These are phyloP conservation scores for Triangularia verruculosa DNA, from an alignment of 2,329 filamentous ascomycete species.

Conservation along the genomic window DNA sequence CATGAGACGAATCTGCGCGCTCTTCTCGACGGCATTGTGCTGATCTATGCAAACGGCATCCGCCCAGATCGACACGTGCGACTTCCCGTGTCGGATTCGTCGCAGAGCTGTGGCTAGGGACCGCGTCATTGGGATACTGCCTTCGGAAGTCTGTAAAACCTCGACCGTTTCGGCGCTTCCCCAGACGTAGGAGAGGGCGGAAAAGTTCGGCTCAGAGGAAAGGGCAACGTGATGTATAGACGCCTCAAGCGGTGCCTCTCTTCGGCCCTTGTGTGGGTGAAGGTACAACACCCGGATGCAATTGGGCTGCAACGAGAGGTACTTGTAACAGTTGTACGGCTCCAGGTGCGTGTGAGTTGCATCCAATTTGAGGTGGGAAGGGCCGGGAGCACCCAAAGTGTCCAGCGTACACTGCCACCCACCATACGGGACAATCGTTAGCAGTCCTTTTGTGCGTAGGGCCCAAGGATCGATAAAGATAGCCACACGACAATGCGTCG, in stretches of 20 bases:
- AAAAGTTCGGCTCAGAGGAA: background rate
- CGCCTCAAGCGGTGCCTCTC: background rate
- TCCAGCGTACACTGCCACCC: no score
- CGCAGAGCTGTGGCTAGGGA: background rate
- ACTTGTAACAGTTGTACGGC: background rate
- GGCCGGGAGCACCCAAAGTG: no score
- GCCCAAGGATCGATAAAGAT: no score
- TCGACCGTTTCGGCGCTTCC: background rate
- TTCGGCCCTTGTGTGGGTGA: background rate
- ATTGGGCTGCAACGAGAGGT: background rate
- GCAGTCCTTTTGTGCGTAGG: no score
- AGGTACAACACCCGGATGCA: background rate
- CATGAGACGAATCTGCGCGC: background rate
- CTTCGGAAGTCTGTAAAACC: background rate
- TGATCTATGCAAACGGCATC: background rate
- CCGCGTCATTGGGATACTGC: background rate
- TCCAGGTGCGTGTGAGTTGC: no score
- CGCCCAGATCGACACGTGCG: background rate
- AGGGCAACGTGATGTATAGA: background rate
- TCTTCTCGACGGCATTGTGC: background rate
- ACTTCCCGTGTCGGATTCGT: background rate
- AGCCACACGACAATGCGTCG: no score
- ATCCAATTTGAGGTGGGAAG: no score
- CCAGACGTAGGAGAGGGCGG: background rate
- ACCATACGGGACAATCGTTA: no score